Conservation (phyloP, 768 basidiomycete genomes). For the Tulasnella sp. region DNA sequence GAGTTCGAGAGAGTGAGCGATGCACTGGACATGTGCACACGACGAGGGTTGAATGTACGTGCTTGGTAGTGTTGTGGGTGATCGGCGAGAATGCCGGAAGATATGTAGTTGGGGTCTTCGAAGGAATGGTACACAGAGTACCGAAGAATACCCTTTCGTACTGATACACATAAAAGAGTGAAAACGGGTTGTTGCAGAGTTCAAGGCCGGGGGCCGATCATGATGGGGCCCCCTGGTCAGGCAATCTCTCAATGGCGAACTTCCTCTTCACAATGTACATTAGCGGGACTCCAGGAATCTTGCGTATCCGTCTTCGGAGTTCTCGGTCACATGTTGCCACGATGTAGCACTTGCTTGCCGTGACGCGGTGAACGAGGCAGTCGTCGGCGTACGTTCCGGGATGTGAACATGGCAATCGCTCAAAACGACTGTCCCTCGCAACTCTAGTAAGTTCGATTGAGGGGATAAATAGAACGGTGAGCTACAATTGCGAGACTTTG, state of each 20-base stretch:
- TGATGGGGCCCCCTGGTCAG: constrained; percentile 78
- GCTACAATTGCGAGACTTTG: not conserved
- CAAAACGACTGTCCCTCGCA: constrained; percentile 93
- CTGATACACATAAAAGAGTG: no score
- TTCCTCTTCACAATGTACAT: constrained; percentile 93
- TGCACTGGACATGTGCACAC: no score
- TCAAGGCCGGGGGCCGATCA: no score
- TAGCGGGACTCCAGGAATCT: constrained; percentile 82
- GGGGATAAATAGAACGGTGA: not conserved
- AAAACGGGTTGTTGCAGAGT: no score
- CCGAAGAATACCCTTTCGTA: no score
- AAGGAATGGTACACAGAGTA: no score
- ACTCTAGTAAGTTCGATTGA: constrained; percentile 42
- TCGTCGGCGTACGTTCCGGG: constrained; percentile 98
- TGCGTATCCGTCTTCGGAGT: constrained; percentile 79
- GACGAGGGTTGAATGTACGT: no score
- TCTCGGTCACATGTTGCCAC: constrained; percentile 98
- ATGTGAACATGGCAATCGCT: constrained; percentile 84
- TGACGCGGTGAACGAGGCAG: constrained; percentile 92
- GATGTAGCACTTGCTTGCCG: constrained; percentile 89
- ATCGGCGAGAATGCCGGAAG: no score
- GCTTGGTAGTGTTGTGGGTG: no score
- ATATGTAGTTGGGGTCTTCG: no score
- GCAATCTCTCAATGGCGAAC: constrained; percentile 90
- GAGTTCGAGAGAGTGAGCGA: no score